These are phyloP conservation scores for Neonectria sp. DNA, from an alignment of 2,329 filamentous ascomycete species.

Conservation along the genomic window DNA sequence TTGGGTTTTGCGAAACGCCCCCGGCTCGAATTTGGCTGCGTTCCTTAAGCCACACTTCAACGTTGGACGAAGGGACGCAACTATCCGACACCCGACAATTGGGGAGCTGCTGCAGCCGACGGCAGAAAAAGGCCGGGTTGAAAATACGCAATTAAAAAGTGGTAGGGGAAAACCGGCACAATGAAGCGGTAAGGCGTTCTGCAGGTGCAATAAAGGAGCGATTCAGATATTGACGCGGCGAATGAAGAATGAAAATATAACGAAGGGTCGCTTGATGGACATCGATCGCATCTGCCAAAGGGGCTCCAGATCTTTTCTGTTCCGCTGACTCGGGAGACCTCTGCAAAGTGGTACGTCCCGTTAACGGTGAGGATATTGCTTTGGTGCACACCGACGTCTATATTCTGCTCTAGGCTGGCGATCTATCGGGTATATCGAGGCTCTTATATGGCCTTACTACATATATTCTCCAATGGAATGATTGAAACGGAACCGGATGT, in stretches of 20 bases:
- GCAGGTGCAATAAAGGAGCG: conserved; percentile 13
- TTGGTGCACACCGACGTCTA: conserved; percentile 46
- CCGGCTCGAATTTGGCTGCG: conserved; percentile 26
- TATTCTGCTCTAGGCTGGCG: conserved; percentile 27
- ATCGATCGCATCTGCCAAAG: conserved; percentile 26
- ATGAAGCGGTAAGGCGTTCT: conserved; percentile 4
- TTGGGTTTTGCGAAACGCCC: conserved; percentile 21
- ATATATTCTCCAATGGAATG: conserved; percentile 35
- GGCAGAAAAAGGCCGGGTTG: conserved; percentile 9
- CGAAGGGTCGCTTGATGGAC: conserved; percentile 37
- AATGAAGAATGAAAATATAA: conserved; percentile 34
- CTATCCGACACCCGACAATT: conserved; percentile 33
- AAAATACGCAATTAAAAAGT: conserved; percentile 17
- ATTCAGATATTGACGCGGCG: conserved; percentile 33
- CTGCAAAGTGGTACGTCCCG: conserved; percentile 25
- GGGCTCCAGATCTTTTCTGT: conserved; percentile 44
- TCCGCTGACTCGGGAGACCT: conserved; percentile 33
- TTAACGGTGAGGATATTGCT: conserved; percentile 32
- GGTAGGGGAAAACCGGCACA: conserved; percentile 11
- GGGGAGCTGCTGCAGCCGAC: conserved; percentile 23
- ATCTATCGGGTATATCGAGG: conserved; percentile 26
- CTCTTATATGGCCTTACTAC: conserved; percentile 13
- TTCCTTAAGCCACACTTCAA: conserved; percentile 40
- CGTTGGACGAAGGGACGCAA: conserved; percentile 32
- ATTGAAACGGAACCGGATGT: background rate